phyloP scores from a whole-genome alignment of 306 rosid genomes.

The Rosa rugosa region DNA sequence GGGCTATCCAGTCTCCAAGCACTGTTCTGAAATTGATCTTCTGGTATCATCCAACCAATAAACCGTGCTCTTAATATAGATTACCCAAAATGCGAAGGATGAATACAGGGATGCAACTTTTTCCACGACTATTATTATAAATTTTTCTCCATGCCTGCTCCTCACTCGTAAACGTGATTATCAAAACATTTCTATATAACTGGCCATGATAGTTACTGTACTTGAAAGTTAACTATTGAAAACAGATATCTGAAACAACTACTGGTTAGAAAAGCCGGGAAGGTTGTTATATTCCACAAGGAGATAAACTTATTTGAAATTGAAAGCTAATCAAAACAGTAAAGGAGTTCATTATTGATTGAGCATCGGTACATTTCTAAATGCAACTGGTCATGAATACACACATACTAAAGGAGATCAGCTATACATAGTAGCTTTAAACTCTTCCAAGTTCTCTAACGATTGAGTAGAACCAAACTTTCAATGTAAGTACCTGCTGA shows the following conservation, averaged over 20 bases:
- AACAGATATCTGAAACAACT: not conserved
- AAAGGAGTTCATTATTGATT: not conserved
- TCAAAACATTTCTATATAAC: not conserved
- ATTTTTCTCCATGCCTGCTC: not conserved
- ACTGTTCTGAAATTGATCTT: not conserved
- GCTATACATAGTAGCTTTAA: not conserved
- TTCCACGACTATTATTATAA: not conserved
- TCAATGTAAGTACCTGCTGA: constrained; percentile 1
- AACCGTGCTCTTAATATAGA: not conserved
- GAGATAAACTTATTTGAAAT: not conserved
- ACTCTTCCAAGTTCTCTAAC: not conserved
- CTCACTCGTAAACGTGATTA: not conserved
- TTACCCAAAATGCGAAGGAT: not conserved
- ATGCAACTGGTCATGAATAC: not conserved
- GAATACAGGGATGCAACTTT: not conserved
- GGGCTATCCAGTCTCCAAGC: not conserved
- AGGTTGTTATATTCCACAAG: not conserved
- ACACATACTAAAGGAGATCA: not conserved
- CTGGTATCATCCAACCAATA: not conserved
- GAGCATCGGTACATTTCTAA: not conserved
- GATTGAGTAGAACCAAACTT: not conserved
- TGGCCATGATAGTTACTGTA: not conserved
- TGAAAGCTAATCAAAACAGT: not conserved
- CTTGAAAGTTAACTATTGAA: not conserved
- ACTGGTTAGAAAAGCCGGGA: not conserved